Evolutionary conservation across 179 eudicot genomes (phyloP).

Genomic region (Camellia oleifera): DNA sequence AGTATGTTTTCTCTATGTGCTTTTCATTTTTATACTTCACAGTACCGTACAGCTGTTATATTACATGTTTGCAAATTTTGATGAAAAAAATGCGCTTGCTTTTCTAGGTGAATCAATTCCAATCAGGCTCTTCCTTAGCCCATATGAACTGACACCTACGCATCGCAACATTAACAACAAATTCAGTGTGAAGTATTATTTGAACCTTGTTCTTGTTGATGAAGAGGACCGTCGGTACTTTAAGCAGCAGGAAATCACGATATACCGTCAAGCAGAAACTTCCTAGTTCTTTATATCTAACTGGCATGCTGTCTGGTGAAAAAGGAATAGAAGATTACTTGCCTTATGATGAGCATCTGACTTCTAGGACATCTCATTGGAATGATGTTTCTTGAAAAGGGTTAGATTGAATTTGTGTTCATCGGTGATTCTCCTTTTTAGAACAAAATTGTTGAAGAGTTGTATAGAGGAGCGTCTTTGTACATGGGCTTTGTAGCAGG

Average conservation of each 20-base stretch:
- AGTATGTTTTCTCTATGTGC: too few relatives aligned
- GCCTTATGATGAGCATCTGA: neutral
- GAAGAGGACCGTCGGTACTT: conserved; percentile 97
- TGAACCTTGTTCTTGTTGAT: conserved; percentile 92
- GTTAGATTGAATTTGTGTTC: neutral
- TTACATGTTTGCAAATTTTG: neutral
- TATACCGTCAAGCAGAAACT: conserved; percentile 73
- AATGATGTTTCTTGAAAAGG: neutral
- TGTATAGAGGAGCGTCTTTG: conserved; percentile 21
- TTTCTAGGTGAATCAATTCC: conserved; percentile 91
- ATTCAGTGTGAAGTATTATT: conserved; percentile 88
- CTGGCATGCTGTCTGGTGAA: neutral
- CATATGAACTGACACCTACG: conserved; percentile 93
- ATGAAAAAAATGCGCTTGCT: neutral
- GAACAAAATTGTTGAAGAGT: neutral
- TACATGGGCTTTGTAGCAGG: conserved; percentile 5
- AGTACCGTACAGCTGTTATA: neutral
- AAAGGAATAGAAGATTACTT: neutral
- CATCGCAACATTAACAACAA: conserved; percentile 93
- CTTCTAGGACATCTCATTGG: neutral
- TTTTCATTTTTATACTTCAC: too few relatives aligned
- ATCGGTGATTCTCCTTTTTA: neutral
- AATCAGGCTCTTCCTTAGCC: conserved; percentile 83
- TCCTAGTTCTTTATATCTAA: conserved; percentile 20
- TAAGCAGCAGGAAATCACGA: conserved; percentile 92